Percentiles rank a stretch among this genome's conserved stretches.
Conservation (phyloP, 2,329 filamentous ascomycete genomes). For the Ophiocordyceps camponoti-leonardi region DNA sequence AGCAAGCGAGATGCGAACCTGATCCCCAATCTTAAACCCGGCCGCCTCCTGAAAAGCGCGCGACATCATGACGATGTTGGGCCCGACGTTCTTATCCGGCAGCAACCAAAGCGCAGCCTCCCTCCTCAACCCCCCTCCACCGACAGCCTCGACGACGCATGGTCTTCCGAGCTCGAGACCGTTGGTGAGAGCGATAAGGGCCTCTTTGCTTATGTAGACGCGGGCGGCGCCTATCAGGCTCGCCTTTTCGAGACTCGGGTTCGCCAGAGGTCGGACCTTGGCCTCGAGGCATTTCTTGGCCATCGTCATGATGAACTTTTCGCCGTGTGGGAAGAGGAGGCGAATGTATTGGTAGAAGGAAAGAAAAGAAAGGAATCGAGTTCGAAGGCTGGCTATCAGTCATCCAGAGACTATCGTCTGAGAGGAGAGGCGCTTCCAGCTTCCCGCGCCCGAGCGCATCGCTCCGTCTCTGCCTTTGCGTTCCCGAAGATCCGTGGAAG, state of each 20-base stretch:
- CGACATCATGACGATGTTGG: constrained; percentile 54
- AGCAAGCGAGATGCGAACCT: constrained; percentile 40
- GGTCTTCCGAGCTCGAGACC: constrained; percentile 23
- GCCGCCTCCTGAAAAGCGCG: constrained; percentile 57
- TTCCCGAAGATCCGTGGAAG: neutral
- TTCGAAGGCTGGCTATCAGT: neutral
- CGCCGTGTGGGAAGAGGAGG: neutral
- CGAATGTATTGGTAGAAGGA: neutral
- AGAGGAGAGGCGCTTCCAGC: neutral
- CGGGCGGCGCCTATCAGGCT: constrained; percentile 25
- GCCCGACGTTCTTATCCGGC: constrained; percentile 43
- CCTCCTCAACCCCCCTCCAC: constrained; percentile 8
- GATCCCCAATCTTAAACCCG: constrained; percentile 54
- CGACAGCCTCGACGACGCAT: constrained; percentile 21
- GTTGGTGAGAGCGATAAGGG: constrained; percentile 25
- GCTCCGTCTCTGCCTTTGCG: neutral
- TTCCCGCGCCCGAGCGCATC: neutral
- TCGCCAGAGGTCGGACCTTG: constrained; percentile 24
- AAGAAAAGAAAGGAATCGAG: neutral
- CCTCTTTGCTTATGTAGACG: constrained; percentile 29
- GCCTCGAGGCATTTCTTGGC: constrained; percentile 17
- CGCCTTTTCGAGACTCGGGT: constrained; percentile 23
- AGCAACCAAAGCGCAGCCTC: constrained; percentile 33
- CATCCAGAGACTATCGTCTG: neutral
- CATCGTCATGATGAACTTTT: constrained; percentile 7